Evolutionary conservation across 202 grass and related monocot species (phyloP), one percentile per base, ranked within the genome.

Genomic region (Schoenoplectus triqueter): DNA sequence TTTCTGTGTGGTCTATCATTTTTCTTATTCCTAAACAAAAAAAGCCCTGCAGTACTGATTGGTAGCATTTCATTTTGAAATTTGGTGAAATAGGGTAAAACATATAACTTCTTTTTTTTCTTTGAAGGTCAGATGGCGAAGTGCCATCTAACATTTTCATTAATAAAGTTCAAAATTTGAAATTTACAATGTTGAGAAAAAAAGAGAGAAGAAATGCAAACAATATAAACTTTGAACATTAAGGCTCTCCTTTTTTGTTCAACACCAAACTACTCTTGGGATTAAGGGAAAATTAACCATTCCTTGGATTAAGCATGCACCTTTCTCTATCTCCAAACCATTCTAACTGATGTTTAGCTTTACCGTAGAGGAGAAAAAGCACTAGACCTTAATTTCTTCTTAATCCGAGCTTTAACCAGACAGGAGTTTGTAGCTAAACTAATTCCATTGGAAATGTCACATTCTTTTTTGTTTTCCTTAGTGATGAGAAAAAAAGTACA

Each of bases 261-360:
- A 62, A 62, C 59, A 62, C 59, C 46, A 74, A 31, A 74, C 2
- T 60, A 52, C 17, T 60, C 54, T 54, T 78, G 75, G 39, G 75
- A 61, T 79, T 61, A 10, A 62, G 55, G 31, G 55, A 61, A 19
- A 79, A 44, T 42, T 4, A 18, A 79, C 18, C 56, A 45, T 46
- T 78, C 74, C 54, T 44, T 79, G 75, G 40, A 42, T 17, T 31
- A 79, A 79, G 31, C 11, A 6, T 41, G 13, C 44, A 18, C 14
- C 55, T 44, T 78, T 42, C 14, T 31, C n/a, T 45, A 6, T 45
- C 31, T 41, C 55, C n/a, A 0, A 79, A 79, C 59, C 31, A 60
- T 19, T 79, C 44, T 44, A 41, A 14, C n/a, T 13, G 11, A 57
- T 10, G 13, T 60, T 78, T 79, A 79, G 14, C 6, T 79, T 62